Percentiles rank a stretch among this genome's conserved stretches.
Conservation (phyloP, 768 basidiomycete genomes). For the Tulasnella sp. region DNA sequence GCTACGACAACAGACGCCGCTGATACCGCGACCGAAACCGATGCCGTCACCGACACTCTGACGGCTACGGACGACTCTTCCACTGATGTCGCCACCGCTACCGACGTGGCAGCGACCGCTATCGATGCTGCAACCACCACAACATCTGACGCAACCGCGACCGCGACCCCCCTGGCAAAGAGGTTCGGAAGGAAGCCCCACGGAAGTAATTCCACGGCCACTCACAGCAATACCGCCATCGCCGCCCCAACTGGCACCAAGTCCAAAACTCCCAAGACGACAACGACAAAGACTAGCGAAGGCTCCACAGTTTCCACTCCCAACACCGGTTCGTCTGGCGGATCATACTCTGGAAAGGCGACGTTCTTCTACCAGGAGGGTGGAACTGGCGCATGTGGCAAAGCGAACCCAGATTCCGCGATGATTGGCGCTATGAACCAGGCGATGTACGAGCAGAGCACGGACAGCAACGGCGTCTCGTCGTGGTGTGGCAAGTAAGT, state of each 20-base stretch:
- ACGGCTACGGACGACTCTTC: too few relatives aligned
- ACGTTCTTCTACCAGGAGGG: conserved; percentile 33
- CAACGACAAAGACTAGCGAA: not conserved
- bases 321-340: not conserved
- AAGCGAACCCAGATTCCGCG: conserved; percentile 28
- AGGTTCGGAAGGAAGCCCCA: conserved; percentile 15
- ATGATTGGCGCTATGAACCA: conserved; percentile 31
- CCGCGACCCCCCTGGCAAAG: conserved; percentile 18
- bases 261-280: not conserved
- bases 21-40: too few relatives aligned
- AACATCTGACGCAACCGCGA: conserved; percentile 15
- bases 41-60: too few relatives aligned
- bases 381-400: conserved; percentile 31
- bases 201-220: too few relatives aligned
- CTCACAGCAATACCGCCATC: not conserved
- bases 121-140: conserved; percentile 13
- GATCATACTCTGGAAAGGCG: conserved; percentile 20
- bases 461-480: conserved; percentile 18
- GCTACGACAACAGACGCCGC: too few relatives aligned
- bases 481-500: conserved; percentile 26
- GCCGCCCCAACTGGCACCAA: not conserved
- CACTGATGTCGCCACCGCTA: too few relatives aligned
- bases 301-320: not conserved
- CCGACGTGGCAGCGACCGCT: too few relatives aligned
- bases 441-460: conserved; percentile 15